phyloP scores from a whole-genome alignment of 108 stramenopile genomes.

The Poteriospumella lacustris region DNA sequence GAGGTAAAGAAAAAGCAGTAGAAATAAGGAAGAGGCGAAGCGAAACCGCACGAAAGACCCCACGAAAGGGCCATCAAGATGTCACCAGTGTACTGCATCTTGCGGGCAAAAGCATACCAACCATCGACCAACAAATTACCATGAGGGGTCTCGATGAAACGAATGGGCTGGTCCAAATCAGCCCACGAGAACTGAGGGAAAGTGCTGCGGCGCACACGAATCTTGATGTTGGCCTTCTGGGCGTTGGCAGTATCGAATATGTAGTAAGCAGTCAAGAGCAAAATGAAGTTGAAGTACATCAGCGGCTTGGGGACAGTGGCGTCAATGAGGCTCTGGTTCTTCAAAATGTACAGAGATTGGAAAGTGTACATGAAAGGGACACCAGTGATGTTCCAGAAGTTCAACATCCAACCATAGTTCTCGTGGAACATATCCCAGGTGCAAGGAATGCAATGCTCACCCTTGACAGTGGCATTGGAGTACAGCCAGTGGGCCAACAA shows the following conservation, averaged over 20 bases:
- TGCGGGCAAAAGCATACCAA: conserved; percentile 53
- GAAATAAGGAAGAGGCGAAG: conserved; percentile 53
- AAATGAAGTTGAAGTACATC: conserved; percentile 36
- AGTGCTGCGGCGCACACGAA: conserved; percentile 47
- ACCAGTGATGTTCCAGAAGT: conserved; percentile 63
- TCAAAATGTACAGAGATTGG: conserved; percentile 42
- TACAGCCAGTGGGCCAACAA: conserved; percentile 57
- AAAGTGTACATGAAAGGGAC: conserved; percentile 59
- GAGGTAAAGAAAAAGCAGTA: conserved; percentile 53
- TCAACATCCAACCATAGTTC: conserved; percentile 62
- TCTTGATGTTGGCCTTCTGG: conserved; percentile 60
- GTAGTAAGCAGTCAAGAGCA: conserved; percentile 53
- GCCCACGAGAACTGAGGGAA: conserved; percentile 62
- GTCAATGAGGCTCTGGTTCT: neutral
- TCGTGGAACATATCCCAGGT: conserved; percentile 67
- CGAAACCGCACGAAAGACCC: conserved; percentile 55
- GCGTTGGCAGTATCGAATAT: conserved; percentile 62
- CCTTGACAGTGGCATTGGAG: conserved; percentile 62
- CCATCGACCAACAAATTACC: conserved; percentile 58
- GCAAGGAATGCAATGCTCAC: conserved; percentile 60
- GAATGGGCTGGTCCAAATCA: conserved; percentile 49
- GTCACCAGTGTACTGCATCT: conserved; percentile 60
- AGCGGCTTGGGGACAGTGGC: conserved; percentile 31
- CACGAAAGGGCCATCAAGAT: conserved; percentile 56
- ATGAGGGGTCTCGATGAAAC: conserved; percentile 46